Conservation (phyloP, 352 stramenopile genomes). For the Phytophthora pistaciae region DNA sequence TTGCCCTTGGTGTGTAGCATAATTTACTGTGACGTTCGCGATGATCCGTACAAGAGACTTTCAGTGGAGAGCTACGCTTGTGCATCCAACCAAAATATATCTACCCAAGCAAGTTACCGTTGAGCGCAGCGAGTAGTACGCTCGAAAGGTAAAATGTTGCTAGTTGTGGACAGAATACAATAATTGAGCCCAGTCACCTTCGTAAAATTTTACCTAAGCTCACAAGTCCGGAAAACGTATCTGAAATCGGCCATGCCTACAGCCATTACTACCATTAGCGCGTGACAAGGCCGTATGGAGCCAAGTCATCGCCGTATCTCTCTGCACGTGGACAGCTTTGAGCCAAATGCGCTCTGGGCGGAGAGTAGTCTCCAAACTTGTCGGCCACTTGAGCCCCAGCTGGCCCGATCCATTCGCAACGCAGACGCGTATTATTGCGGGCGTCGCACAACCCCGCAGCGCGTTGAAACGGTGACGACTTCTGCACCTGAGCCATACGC, state of each 20-base stretch:
- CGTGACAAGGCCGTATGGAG: background rate
- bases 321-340: constrained; percentile 13
- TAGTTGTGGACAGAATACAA: background rate
- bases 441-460: background rate
- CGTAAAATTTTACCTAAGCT: background rate
- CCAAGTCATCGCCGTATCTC: constrained; percentile 20
- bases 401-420: constrained; percentile 22
- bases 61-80: background rate
- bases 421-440: constrained; percentile 6
- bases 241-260: constrained; percentile 7
- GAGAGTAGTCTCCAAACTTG: constrained; percentile 22
- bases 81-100: background rate
- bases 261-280: background rate
- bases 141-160: background rate
- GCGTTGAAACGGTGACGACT: constrained; percentile 22
- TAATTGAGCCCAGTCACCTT: too few species aligned
- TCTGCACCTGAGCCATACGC: constrained; percentile 18
- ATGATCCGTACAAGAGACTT: too few species aligned
- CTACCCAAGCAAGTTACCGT: background rate
- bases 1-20: too few species aligned
- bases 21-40: too few species aligned
- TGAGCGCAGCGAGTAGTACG: background rate
- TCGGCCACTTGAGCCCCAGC: constrained; percentile 12
- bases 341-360: background rate
- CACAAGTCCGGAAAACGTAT: constrained; percentile 21